Percentiles rank a stretch among this genome's conserved stretches.
phyloP scores from a whole-genome alignment of 2,329 filamentous ascomycete species.

The Grosmannia serpens region DNA sequence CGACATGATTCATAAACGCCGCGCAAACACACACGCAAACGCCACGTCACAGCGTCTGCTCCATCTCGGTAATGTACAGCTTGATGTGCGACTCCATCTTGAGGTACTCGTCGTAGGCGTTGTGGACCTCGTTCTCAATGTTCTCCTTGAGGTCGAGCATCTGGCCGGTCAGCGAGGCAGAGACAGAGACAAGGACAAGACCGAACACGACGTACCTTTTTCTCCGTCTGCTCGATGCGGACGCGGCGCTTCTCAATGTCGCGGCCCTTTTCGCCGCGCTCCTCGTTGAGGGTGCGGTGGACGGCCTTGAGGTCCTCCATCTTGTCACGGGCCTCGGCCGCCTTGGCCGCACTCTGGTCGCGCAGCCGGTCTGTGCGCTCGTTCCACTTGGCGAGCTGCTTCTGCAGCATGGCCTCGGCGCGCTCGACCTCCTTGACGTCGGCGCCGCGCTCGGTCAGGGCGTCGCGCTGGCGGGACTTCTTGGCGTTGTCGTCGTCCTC shows the following conservation, averaged over 20 bases:
- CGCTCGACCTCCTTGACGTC: slow-evolving; percentile 87
- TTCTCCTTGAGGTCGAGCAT: slow-evolving; percentile 97
- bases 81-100: slow-evolving; percentile 98
- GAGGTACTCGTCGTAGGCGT: slow-evolving; percentile 84
- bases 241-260: slow-evolving; percentile 88
- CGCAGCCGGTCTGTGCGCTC: slow-evolving; percentile 78
- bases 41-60: slow-evolving; percentile 63
- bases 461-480: slow-evolving; percentile 73
- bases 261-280: slow-evolving; percentile 73
- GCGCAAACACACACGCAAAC: slow-evolving; percentile 7
- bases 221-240: slow-evolving; percentile 96
- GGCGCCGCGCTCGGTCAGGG: slow-evolving; percentile 75
- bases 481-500: slow-evolving; percentile 83
- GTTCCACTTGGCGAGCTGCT: slow-evolving; percentile 75
- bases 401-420: slow-evolving; percentile 69
- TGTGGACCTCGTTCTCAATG: slow-evolving; percentile 87
- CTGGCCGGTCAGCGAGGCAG: slow-evolving; percentile 32
- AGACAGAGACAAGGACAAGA: not conserved
- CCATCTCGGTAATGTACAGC: slow-evolving; percentile 98
- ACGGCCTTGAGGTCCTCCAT: slow-evolving; percentile 82
- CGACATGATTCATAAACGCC: slow-evolving; percentile 17
- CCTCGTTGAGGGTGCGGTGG: slow-evolving; percentile 71
- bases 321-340: slow-evolving; percentile 66
- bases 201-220: slow-evolving; percentile 60
- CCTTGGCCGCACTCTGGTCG: slow-evolving; percentile 70